Base-by-base conservation (phyloP, 129 eudicot species). In the Tagetes erecta region DNA sequence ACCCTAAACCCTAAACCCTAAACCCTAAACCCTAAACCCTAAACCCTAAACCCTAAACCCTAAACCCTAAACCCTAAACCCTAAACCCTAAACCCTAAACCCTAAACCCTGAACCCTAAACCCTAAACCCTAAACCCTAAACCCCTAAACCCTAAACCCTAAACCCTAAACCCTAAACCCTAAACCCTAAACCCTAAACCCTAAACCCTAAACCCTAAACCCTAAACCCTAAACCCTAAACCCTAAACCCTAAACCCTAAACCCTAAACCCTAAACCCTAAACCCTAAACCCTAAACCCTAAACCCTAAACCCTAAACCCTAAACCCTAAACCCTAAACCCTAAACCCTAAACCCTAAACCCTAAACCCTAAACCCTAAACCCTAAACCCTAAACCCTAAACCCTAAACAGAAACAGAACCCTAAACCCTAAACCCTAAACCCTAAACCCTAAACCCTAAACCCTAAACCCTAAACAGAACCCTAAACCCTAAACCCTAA, bases 91-190 rank as follows among this genome's bases (percentile, higher is more conserved):
- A 64, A 64, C 37, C 69, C 69, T 39, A 3, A 63, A 63, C 3
- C 3, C 4, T 46, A 45, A 35, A 11, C 39, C n/a, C 70, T 51
- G 50, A 13, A 40, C 39, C 12, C 70, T 51, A 33, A 13, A 41
- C 41, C n/a, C 52, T 52, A 52, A 14, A 41, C 40, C 40, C 51
- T 37, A 52, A 0, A n/a, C n/a, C n/a, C n/a, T n/a, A n/a, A n/a
- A n/a, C 40, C 6, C 36, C 71, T 52, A 6, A 66, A 66, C 40
- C 71, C 52, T 66, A 66, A 66, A 14, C 71, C 71, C 37, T 5
- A 66, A 66, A 66, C 71, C 71, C 71, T 42, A 66, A 66, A 66
- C 51, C 71, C 71, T 7, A 66, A 66, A 66, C 71, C 71, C 52
- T 6, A n/a, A 66, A 66, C 53, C 71, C 71, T 27, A 66, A 66